phyloP scores from a whole-genome alignment of 257 asterid genomes.

The Paulownia fortunei region DNA sequence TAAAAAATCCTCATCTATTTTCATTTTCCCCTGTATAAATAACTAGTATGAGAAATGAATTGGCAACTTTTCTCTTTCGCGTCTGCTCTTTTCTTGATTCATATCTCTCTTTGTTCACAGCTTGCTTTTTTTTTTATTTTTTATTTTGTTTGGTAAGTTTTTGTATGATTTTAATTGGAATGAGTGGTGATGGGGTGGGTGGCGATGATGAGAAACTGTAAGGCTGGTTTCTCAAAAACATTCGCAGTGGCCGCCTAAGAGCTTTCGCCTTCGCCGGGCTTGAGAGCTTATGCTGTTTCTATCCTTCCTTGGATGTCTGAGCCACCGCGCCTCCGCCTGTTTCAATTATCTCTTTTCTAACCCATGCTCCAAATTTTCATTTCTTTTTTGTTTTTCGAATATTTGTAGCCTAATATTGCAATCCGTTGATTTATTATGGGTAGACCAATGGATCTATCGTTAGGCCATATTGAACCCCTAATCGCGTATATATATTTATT shows the following conservation, averaged over 20 bases:
- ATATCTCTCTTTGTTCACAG: too few species aligned
- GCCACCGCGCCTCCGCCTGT: not conserved
- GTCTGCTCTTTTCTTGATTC: too few species aligned
- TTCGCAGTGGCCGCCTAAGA: constrained; percentile 56
- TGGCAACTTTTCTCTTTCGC: not conserved
- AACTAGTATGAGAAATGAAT: not conserved
- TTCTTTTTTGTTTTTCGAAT: not conserved
- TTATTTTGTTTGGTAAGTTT: not conserved
- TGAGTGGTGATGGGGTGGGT: not conserved
- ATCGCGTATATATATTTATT: constrained; percentile 23
- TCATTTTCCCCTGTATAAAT: not conserved
- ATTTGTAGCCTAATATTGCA: constrained; percentile 55
- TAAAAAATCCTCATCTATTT: not conserved
- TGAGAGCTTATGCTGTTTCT: constrained; percentile 46
- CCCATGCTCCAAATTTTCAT: not conserved
- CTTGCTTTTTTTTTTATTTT: not conserved
- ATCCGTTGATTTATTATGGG: constrained; percentile 40
- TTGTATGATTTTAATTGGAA: not conserved
- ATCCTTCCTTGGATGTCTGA: constrained; percentile 62
- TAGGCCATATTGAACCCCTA: constrained; percentile 48
- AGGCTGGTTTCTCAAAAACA: constrained; percentile 51
- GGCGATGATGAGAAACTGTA: constrained; percentile 32
- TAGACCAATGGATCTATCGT: constrained; percentile 56
- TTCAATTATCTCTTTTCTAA: not conserved
- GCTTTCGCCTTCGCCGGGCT: constrained; percentile 60